Percentiles rank a stretch among this genome's conserved stretches.
Conservation (phyloP, 139 green algal genomes). For the Nannochloris sp. region DNA sequence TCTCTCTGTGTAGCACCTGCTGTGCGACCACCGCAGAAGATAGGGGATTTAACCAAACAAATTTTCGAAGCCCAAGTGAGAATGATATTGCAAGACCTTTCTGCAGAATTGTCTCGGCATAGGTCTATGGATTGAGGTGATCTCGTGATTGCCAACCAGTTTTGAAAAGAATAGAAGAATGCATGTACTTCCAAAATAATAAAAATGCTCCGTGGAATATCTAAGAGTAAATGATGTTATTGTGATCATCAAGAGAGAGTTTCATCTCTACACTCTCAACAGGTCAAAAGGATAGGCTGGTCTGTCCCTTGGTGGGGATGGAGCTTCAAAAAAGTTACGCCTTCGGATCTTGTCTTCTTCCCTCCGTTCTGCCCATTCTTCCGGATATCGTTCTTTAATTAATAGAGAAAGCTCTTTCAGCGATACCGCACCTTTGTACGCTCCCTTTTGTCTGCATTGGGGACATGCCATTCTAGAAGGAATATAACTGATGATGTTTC, state of each 20-base stretch:
- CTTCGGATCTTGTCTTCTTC: conserved; percentile 9
- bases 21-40: conserved; percentile 16
- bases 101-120: conserved; percentile 2
- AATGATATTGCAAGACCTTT: conserved; percentile 16
- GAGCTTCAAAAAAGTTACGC: background rate
- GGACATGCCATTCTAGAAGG: conserved; percentile 10
- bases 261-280: no score
- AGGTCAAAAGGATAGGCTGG: no score
- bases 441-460: conserved; percentile 23
- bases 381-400: conserved; percentile 12
- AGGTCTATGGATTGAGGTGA: no score
- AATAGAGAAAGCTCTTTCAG: conserved; percentile 16
- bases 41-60: conserved; percentile 17
- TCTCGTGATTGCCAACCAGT: no score
- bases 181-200: background rate
- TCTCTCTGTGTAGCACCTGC: conserved; percentile 10
- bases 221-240: background rate
- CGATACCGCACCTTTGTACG: conserved; percentile 12
- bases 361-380: conserved; percentile 11
- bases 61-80: conserved; percentile 21
- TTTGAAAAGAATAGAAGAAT: conserved; percentile 5
- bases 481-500: conserved; percentile 20
- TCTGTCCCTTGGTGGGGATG: no score
- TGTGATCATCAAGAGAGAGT: background rate
- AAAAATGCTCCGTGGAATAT: no score